phyloP scores from a whole-genome alignment of 495 filamentous ascomycete genomes.

The Trichocladium antarcticum region DNA sequence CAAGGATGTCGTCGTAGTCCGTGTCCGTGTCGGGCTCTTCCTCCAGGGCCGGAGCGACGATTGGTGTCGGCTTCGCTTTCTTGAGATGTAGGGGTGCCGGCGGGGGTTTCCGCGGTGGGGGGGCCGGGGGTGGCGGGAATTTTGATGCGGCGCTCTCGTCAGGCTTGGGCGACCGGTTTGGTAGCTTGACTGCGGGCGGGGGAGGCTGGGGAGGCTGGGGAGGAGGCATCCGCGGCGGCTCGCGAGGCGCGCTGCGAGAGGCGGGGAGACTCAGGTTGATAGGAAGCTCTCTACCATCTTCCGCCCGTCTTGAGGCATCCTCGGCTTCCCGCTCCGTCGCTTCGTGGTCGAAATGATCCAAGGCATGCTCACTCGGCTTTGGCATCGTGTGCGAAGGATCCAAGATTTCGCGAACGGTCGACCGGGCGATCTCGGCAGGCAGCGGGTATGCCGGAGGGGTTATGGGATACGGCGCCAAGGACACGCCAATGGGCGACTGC shows the following conservation, averaged over 20 bases:
- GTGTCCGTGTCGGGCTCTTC: slow-evolving; percentile 59
- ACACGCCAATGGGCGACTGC: slow-evolving; percentile 42
- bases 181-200: slow-evolving; percentile 29
- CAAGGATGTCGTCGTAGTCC: slow-evolving; percentile 69
- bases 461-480: slow-evolving; percentile 46
- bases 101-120: slow-evolving; percentile 64
- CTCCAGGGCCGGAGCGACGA: slow-evolving; percentile 36
- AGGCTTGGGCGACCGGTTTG: slow-evolving; percentile 34
- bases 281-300: slow-evolving; percentile 32
- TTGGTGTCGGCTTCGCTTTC: slow-evolving; percentile 33
- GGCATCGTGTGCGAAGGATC: slow-evolving; percentile 45
- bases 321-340: slow-evolving; percentile 36
- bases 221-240: slow-evolving; percentile 36
- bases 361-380: slow-evolving; percentile 41
- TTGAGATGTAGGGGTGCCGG: slow-evolving; percentile 73
- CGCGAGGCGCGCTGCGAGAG: slow-evolving; percentile 37
- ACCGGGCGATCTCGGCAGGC: slow-evolving; percentile 15
- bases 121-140: slow-evolving; percentile 38
- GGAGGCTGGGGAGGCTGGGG: slow-evolving; percentile 36
- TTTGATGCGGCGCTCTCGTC: slow-evolving; percentile 37
- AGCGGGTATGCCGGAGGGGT: slow-evolving; percentile 40
- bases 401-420: slow-evolving; percentile 33
- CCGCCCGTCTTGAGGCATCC: slow-evolving; percentile 31
- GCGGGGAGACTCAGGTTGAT: slow-evolving; percentile 37
- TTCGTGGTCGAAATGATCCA: slow-evolving; percentile 43